Evolutionary conservation across 768 basidiomycete genomes (phyloP).

Genomic region (Amanita phalloides): DNA sequence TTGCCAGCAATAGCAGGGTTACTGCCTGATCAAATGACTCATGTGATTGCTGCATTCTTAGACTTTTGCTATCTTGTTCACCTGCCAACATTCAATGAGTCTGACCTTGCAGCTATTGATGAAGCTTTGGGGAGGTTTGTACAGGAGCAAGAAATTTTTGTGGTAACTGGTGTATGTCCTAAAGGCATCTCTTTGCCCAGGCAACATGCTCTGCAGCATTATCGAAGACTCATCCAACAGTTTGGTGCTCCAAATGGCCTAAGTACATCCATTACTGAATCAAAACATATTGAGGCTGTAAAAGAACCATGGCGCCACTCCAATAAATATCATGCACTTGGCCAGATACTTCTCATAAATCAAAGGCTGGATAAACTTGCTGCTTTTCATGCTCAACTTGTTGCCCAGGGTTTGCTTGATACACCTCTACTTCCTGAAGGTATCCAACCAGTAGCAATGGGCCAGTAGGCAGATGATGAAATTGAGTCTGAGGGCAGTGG

Average conservation of each 20-base stretch:
- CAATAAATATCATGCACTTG: slow-evolving; percentile 11
- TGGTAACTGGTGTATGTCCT: slow-evolving; percentile 7
- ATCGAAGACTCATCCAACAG: background rate
- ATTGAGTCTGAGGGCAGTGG: no score
- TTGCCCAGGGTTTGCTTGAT: background rate
- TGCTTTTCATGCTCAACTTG: slow-evolving; percentile 1
- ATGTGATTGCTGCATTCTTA: slow-evolving; percentile 15
- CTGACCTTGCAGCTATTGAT: slow-evolving; percentile 15
- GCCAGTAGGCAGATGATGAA: background rate
- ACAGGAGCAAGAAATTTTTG: slow-evolving; percentile 17
- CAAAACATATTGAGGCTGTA: slow-evolving; percentile 11
- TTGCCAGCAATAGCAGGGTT: slow-evolving; percentile 5
- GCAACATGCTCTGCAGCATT: slow-evolving; percentile 1
- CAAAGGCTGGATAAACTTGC: slow-evolving; percentile 11
- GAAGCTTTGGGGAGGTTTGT: slow-evolving; percentile 18
- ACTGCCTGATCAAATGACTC: slow-evolving; percentile 6
- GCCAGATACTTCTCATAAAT: slow-evolving; percentile 15
- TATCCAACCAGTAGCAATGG: background rate
- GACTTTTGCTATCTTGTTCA: slow-evolving; percentile 24
- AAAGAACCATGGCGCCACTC: slow-evolving; percentile 16
- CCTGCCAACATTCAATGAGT: slow-evolving; percentile 14
- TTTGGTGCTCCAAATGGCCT: slow-evolving; percentile 1
- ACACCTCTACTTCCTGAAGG: background rate
- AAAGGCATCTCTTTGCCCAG: background rate
- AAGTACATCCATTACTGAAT: slow-evolving; percentile 10